Evolutionary conservation across 768 basidiomycete genomes (phyloP), one percentile per base, ranked within the genome.

Genomic region (Boletus sensibilis): DNA sequence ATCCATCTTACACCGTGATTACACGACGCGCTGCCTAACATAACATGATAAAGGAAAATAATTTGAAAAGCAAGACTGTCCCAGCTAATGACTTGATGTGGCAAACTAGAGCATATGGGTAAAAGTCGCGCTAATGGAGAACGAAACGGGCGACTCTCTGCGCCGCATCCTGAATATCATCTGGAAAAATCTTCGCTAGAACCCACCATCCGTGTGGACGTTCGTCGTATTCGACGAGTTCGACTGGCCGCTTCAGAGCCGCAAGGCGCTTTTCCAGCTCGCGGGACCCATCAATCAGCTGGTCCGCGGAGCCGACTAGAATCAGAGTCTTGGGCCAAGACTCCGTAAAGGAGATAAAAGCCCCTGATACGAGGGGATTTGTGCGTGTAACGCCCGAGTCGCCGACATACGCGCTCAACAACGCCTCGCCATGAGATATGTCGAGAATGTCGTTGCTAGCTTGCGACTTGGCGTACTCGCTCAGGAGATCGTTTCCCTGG

Each of bases 121-220:
- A n/a, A n/a, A n/a, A n/a, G n/a, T n/a, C 13, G 14, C 25, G 45
- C 13, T 40, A 37, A 8, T 48, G 25, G 2, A 56, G 35, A 25
- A 61, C 8, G 31, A 62, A 59, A 16, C 10, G 38, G 2, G 62
- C 40, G 2, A 65, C 42, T 21, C 59, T 68, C 44, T 56, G 39
- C 9, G 33, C 44, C 16, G 55, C 44, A 37, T 61, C 67, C 7
- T 41, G 52, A 4, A 64, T 18, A 5, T 57, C 42, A 23, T 52
- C 67, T n/a, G 38, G 27, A 31, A 69, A 69, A 1, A 64, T 16
- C 1, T 56, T 29, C 2, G 53, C 20, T 42, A 69, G 12, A 3
- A 34, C 3, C 67, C 68, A 71, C 60, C 64, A 69, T 1, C 11
- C 57, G 57, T 71, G 68, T 2, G 67, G 64, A 20, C 58, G 55